These are phyloP conservation scores for Leishmania lainsoni DNA, from an alignment of 208 protist species.

Conservation along the genomic window DNA sequence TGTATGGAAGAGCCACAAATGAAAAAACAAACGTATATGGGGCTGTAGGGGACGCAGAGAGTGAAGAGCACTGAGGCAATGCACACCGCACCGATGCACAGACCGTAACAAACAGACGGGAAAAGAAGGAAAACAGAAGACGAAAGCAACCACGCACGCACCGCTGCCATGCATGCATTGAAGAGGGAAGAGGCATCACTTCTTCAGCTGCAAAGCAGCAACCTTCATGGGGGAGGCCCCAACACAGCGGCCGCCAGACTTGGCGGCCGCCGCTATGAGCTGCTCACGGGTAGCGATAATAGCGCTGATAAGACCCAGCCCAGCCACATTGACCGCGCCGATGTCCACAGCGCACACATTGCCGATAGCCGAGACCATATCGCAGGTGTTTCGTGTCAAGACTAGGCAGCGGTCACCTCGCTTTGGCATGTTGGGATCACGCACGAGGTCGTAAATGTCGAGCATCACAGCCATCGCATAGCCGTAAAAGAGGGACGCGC, in stretches of 20 bases:
- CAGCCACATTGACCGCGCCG: conserved; percentile 37
- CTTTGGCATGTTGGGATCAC: conserved; percentile 38
- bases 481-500: conserved; percentile 65
- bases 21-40: neutral
- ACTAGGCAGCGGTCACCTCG: conserved; percentile 41
- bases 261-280: conserved; percentile 34
- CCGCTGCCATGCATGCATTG: neutral
- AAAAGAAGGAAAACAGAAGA: neutral
- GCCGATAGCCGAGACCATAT: conserved; percentile 68
- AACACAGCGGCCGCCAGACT: conserved; percentile 15
- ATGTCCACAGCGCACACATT: conserved; percentile 52
- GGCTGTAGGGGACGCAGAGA: neutral
- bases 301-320: conserved; percentile 72
- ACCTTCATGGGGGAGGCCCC: conserved; percentile 12
- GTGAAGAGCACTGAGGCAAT: neutral
- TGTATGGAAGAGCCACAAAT: neutral
- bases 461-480: conserved; percentile 65
- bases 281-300: conserved; percentile 66
- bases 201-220: conserved; percentile 12
- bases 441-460: conserved; percentile 61
- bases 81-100: neutral
- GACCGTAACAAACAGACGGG: neutral
- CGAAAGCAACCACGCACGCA: neutral
- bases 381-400: conserved; percentile 69
- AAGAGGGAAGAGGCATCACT: neutral